These are phyloP conservation scores for Calonectria pteridis DNA, from an alignment of 2,329 filamentous ascomycete genomes.

Conservation along the genomic window DNA sequence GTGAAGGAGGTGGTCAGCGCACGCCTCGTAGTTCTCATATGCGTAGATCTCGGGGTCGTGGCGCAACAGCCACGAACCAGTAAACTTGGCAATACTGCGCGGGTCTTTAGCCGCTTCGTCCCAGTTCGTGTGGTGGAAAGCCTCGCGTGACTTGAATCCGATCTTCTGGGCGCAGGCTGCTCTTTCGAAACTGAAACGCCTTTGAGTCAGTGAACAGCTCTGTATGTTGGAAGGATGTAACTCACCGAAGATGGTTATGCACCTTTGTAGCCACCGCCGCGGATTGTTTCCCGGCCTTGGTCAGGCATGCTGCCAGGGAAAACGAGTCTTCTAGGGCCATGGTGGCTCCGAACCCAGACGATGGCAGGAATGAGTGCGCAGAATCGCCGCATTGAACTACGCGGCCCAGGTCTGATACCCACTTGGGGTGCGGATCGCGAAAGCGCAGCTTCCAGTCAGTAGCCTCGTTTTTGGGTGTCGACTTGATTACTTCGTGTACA, in stretches of 20 bases:
- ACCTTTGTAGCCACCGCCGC: neutral
- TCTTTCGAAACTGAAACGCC: neutral
- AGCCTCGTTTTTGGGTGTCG: neutral
- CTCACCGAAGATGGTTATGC: neutral
- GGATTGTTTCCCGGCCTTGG: neutral
- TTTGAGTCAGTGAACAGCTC: neutral
- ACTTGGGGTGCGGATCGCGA: neutral
- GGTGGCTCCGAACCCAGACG: neutral
- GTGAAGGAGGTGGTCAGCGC: neutral
- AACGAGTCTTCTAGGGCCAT: neutral
- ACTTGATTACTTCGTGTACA: neutral
- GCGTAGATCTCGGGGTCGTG: neutral
- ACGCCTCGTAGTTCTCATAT: neutral
- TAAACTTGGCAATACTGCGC: neutral
- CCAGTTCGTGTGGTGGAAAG: neutral
- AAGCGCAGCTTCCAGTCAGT: neutral
- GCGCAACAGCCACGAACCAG: neutral
- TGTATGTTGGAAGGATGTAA: neutral
- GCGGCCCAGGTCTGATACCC: neutral
- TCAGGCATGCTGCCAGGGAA: neutral
- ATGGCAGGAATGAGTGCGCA: neutral
- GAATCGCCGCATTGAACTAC: neutral
- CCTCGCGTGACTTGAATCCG: neutral
- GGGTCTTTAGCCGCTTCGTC: neutral
- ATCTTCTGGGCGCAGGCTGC: neutral